Evolutionary conservation across 1,139 yeast genomes (phyloP), one percentile per base, ranked within the genome.

Genomic region (Yamadazyma diddensiae): DNA sequence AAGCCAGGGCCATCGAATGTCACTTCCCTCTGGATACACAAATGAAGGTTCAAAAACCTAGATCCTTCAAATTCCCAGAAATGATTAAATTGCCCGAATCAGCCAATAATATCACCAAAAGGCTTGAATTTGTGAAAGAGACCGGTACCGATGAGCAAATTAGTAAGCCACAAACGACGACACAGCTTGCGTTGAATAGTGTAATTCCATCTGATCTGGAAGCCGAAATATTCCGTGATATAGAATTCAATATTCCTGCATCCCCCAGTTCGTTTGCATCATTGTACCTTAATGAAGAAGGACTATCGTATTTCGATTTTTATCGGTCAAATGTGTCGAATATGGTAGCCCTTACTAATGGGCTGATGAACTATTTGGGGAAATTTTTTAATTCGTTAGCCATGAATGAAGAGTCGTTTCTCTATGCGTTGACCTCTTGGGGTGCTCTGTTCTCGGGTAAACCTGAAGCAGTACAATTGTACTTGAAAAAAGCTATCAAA

Each of bases 391-490:
- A 65, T 30, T 52, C 59, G 12, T 46, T 69, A n/a, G 74, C 77
- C 0, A 44, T 57, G 8, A 48, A 51, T 11, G 68, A 70, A 30
- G 68, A 63, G 31, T 49, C 67, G 2, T 55, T 69, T 16, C 53
- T 67, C 35, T 57, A 65, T 40, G 71, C 70, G 2, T 41, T 72
- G 9, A 70, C 73, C 1, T 71, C 73, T 0, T 73, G 78, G 78
- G 59, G 59, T 6, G 54, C 57, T 4, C 36, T 54, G 3, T 53
- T 50, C 37, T 34, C 41, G 11, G 56, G 53, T 14, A 46, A 47
- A 3, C 42, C 49, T 5, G 45, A 38, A 22, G 44, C 44, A n/a
- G 57, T 51, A 2, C 41, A 41, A 15, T 31, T 39, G 4, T 56
- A 59, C 36, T 37, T 51, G 29, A 32, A 39, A 2, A 40, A 39